Base-by-base conservation (phyloP, 352 stramenopile genomes). In the Blastocystis sp. region DNA sequence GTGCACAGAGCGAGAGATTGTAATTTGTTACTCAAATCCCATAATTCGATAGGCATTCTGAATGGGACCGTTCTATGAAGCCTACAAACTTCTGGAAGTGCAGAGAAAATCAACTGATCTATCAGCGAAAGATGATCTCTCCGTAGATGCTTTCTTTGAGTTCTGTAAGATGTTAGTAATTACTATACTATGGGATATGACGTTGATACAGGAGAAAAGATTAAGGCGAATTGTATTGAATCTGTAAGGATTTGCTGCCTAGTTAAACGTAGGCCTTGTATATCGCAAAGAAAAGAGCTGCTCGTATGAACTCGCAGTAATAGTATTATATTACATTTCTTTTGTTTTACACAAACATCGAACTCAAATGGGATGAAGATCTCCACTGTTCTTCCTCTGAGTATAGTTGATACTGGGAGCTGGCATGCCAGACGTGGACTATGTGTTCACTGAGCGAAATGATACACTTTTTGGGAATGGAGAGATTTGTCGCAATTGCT, bases 21-120 rank as follows among this genome's bases (percentile, higher is more conserved):
- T 84, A 68, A 13, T 29, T n/a, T 15, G 34, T 1, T 47, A 13
- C 34, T 15, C 1, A 18, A 53, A n/a, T 29, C 5, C 8, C 7
- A 2, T 66, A 23, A 68, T 39, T 7, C 39, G 0, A 18, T 47
- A 84, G 73, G 18, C 73, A 66, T 53, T 66, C 73, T 13, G 73
- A 84, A 84, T 84, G 73, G 73, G 73, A 84, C 73, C 73, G 73
- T 13, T 84, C 73, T 5, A 84, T 26, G 73, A 84, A 84, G 73
- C 73, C 73, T 63, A 84, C 73, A 6, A 84, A 84, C 47, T 84
- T 84, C 29, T 84, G 73, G 73, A 84, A 84, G 73, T 84, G 73
- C 73, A 84, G 62, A 43, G 73, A 84, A 37, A 84, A 84, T 29
- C 50, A 64, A 41, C 53, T 84, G 73, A 34, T 84, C 20, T 84